Evolutionary conservation across 192 early-diverging fungal species (phyloP).

Genomic region (Coemansia aciculifera): DNA sequence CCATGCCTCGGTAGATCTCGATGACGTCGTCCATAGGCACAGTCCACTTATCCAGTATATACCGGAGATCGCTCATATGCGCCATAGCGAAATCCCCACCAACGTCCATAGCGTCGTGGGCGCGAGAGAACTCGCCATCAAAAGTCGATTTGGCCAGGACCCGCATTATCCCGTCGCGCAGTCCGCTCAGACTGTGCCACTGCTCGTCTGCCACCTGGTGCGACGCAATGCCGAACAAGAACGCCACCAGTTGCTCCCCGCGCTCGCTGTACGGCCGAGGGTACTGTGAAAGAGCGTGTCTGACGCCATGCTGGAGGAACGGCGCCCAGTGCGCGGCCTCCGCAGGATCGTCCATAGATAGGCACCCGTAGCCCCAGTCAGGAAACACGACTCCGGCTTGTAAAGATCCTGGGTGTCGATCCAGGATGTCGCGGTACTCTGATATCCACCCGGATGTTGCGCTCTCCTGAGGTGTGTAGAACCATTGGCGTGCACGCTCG

Average conservation of each 20-base stretch:
- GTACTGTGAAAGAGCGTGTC: slow-evolving; percentile 23
- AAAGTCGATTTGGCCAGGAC: slow-evolving; percentile 47
- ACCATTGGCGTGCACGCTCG: slow-evolving; percentile 54
- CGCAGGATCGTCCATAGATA: slow-evolving; percentile 49
- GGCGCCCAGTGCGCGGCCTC: slow-evolving; percentile 56
- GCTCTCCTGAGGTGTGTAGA: neutral
- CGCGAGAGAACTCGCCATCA: slow-evolving; percentile 33
- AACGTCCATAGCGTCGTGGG: slow-evolving; percentile 51
- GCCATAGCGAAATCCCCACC: slow-evolving; percentile 56
- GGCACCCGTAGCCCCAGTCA: slow-evolving; percentile 57
- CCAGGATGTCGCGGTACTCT: slow-evolving; percentile 29
- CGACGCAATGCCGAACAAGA: slow-evolving; percentile 51
- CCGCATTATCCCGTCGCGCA: slow-evolving; percentile 49
- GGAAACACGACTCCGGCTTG: slow-evolving; percentile 53
- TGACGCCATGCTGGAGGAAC: slow-evolving; percentile 40
- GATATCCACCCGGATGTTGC: neutral
- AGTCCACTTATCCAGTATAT: slow-evolving; percentile 40
- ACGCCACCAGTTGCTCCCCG: slow-evolving; percentile 43
- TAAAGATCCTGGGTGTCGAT: slow-evolving; percentile 33
- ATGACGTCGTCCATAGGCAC: slow-evolving; percentile 49
- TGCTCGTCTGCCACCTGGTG: slow-evolving; percentile 55
- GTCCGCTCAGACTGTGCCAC: slow-evolving; percentile 50
- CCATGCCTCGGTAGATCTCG: slow-evolving; percentile 41
- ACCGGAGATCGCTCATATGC: slow-evolving; percentile 41
- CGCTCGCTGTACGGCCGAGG: slow-evolving; percentile 13